A percentile compares a stretch with the other conserved stretches of the same genome.
phyloP scores from a whole-genome alignment of 2,329 filamentous ascomycete species.

The Colletotrichum paranaense region DNA sequence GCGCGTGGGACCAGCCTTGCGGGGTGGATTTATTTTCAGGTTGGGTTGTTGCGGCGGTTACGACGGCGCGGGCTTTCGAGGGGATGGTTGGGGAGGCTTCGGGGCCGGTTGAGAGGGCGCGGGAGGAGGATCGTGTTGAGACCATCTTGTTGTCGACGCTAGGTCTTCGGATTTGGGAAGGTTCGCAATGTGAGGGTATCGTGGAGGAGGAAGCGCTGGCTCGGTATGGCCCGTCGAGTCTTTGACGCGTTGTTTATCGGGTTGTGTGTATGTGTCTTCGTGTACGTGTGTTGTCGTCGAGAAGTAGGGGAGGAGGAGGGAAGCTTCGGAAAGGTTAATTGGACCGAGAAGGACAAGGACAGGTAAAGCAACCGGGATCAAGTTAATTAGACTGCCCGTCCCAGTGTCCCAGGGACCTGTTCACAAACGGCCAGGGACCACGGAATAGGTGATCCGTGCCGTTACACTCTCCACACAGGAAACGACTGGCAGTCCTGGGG shows the following conservation, averaged over 20 bases:
- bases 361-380: background rate
- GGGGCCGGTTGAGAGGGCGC: slow-evolving; percentile 40
- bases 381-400: background rate
- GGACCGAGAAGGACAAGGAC: background rate
- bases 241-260: background rate
- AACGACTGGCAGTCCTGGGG: background rate
- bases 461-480: background rate
- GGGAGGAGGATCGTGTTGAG: slow-evolving; percentile 50
- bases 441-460: background rate
- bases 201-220: background rate
- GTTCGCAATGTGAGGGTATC: background rate
- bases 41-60: slow-evolving; percentile 21
- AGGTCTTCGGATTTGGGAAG: too few species aligned
- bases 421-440: background rate
- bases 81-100: slow-evolving; percentile 38
- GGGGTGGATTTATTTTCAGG: slow-evolving; percentile 10
- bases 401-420: background rate
- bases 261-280: background rate
- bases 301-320: too few species aligned
- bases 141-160: slow-evolving; percentile 45
- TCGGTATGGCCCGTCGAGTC: background rate
- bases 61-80: slow-evolving; percentile 31
- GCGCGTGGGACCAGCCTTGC: slow-evolving; percentile 51
- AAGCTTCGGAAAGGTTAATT: slow-evolving; percentile 5
- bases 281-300: too few species aligned